Evolutionary conservation across 768 basidiomycete genomes (phyloP).

Genomic region (Termitomyces sp.): DNA sequence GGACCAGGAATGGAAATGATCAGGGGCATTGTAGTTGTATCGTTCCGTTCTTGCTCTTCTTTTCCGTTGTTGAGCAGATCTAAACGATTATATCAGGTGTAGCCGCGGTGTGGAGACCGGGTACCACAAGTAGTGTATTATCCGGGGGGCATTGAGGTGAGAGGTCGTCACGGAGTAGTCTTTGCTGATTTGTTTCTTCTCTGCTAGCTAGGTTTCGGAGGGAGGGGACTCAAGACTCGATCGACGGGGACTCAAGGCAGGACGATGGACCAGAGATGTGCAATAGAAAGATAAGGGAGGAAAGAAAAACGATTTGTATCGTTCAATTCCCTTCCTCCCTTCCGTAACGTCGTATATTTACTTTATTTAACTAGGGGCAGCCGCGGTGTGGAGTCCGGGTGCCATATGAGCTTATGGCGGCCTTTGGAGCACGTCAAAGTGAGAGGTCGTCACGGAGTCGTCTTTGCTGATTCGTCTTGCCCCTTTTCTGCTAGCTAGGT

Average conservation of each 20-base stretch:
- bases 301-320: not conserved
- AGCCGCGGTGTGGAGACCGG: constrained; percentile 3
- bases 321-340: not conserved
- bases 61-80: not conserved
- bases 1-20: not conserved
- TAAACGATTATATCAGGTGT: not conserved
- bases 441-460: not conserved
- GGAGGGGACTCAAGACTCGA: not conserved
- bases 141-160: not conserved
- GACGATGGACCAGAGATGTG: not conserved
- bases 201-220: not conserved
- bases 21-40: not conserved
- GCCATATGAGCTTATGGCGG: not conserved
- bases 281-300: not conserved
- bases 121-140: not conserved
- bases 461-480: not conserved
- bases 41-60: not conserved
- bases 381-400: constrained; percentile 6
- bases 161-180: not conserved
- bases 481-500: not conserved
- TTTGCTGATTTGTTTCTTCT: not conserved
- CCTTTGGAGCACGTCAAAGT: not conserved
- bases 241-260: not conserved
- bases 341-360: not conserved
- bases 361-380: not conserved